Conservation (phyloP, 2,329 filamentous ascomycete genomes). For the Xylariaceae sp. region DNA sequence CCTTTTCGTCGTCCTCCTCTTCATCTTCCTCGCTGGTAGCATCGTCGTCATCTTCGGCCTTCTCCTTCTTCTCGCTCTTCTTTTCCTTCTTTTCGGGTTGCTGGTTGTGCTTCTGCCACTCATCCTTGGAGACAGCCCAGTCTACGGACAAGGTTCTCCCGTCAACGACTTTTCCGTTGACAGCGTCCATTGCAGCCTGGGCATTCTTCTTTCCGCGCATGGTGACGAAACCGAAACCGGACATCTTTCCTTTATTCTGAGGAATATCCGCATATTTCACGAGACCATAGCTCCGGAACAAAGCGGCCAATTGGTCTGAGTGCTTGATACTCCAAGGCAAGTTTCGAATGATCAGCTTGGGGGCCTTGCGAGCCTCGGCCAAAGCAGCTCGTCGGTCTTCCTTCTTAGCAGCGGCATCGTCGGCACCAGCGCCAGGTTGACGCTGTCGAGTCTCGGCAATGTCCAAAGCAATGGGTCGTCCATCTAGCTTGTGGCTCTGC, state of each 20-base stretch:
- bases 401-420: conserved; percentile 51
- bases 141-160: conserved; percentile 87
- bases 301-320: conserved; percentile 67
- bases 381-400: conserved; percentile 55
- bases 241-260: conserved; percentile 66
- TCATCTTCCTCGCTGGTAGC: conserved; percentile 35
- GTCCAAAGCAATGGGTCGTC: conserved; percentile 78
- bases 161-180: conserved; percentile 89
- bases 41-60: conserved; percentile 24
- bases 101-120: conserved; percentile 66
- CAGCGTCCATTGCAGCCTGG: conserved; percentile 73
- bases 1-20: conserved; percentile 32
- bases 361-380: conserved; percentile 54
- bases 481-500: conserved; percentile 70
- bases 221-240: conserved; percentile 90
- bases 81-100: conserved; percentile 36
- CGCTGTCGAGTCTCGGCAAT: conserved; percentile 81
- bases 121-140: conserved; percentile 89
- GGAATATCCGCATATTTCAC: conserved; percentile 84
- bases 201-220: conserved; percentile 86
- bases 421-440: conserved; percentile 25
- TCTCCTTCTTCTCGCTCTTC: conserved; percentile 22
- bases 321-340: conserved; percentile 93
- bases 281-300: conserved; percentile 87
- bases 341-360: conserved; percentile 85